Evolutionary conservation across 306 rosid species (phyloP), one percentile per base, ranked within the genome.

Genomic region (Quercus ilex): DNA sequence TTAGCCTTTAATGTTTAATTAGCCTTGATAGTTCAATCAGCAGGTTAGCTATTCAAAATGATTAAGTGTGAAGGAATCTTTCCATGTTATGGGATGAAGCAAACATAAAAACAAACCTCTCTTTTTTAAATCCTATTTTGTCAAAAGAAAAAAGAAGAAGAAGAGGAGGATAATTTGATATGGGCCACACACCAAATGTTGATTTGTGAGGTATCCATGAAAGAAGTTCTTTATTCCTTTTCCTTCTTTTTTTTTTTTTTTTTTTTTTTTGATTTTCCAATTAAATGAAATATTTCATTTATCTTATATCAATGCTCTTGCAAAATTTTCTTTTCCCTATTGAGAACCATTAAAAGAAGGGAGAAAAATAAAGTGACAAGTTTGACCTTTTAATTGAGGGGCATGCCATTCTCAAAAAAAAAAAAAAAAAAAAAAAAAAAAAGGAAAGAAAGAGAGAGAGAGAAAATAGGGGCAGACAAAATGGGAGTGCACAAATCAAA

Each of bases 51-150:
- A 85, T 84, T 79, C 71, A 70, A 52, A 77, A 72, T 86, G 87
- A 83, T 87, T 86, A 79, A 84, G 85, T 77, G 20, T 41, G 77
- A 74, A 80, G 84, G 99, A 92, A 92, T 95, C 92, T 91, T 90
- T 87, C 91, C 92, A 92, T 90, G 98, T 90, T 91, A 86, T 74
- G 63, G 23, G 82, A 77, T 58, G 83, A 83, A 85, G 88, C 79
- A 78, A 84, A 85, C 82, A 84, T 79, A 78, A 82, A 87, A 79
- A 84, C 86, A 85, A 92, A 79, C 73, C 57, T 82, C 78, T 65
- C 71, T 81, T 56, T 73, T 55, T 55, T 1, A 14, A 64, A 56
- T 49, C 14, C 1, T 12, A 49, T 49, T 49, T 49, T 49, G 14
- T 10, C 53, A 3, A 49, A 49, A 49, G 43, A 55, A 69, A 57